These are phyloP conservation scores for Acephala macrosclerotiorum DNA, from an alignment of 2,329 filamentous ascomycete species.

Conservation along the genomic window DNA sequence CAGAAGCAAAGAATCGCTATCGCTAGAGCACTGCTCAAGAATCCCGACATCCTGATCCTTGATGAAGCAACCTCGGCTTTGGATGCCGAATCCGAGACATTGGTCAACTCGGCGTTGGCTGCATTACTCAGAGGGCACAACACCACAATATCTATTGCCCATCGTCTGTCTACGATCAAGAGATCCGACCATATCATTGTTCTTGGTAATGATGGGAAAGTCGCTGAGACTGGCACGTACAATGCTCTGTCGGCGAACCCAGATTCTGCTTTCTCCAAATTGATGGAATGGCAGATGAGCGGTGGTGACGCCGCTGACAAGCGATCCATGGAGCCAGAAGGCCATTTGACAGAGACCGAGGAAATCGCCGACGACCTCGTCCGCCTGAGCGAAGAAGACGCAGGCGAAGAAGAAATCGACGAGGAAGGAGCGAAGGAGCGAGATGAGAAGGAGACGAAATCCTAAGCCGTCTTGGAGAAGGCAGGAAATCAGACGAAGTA, in stretches of 20 bases:
- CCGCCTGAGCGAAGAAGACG: slow-evolving; percentile 31
- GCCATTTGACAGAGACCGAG: slow-evolving; percentile 40
- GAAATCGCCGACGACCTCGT: slow-evolving; percentile 38
- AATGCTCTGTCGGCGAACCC: slow-evolving; percentile 74
- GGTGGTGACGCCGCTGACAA: slow-evolving; percentile 71
- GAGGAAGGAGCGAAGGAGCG: slow-evolving; percentile 26
- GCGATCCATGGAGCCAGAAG: slow-evolving; percentile 33
- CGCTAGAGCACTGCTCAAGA: slow-evolving; percentile 90
- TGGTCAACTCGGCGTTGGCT: slow-evolving; percentile 90
- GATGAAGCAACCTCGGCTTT: slow-evolving; percentile 96
- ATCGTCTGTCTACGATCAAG: slow-evolving; percentile 95
- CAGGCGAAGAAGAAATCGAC: slow-evolving; percentile 31
- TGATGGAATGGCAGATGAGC: slow-evolving; percentile 99
- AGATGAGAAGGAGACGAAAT: slow-evolving; percentile 26
- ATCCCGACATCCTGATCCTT: slow-evolving; percentile 95
- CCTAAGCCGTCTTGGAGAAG: slow-evolving; percentile 20
- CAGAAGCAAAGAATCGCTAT: slow-evolving; percentile 99
- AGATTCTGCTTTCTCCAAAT: slow-evolving; percentile 85
- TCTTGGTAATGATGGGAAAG: slow-evolving; percentile 82
- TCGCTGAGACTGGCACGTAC: slow-evolving; percentile 91
- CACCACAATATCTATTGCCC: slow-evolving; percentile 97
- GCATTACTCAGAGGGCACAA: slow-evolving; percentile 84
- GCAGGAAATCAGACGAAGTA: slow-evolving; percentile 25
- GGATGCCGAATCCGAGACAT: slow-evolving; percentile 94
- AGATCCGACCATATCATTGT: slow-evolving; percentile 94